Base-by-base conservation (phyloP, 202 grass and related monocot species). In the Eragrostis tef region DNA sequence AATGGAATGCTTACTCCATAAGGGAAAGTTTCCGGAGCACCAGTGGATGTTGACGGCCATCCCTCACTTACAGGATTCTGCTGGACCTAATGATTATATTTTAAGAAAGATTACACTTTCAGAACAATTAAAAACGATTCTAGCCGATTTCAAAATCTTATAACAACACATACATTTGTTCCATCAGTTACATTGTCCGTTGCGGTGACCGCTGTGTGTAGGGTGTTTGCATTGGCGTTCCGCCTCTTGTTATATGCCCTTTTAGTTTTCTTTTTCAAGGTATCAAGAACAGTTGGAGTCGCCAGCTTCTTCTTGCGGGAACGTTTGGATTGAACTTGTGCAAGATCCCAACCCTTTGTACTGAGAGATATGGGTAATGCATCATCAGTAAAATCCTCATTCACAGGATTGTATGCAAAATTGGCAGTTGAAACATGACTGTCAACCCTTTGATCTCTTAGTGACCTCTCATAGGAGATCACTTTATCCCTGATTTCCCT, bases 371-470 rank as follows among this genome's bases (percentile, higher is more conserved):
- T 95, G 51, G 93, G 90, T 75, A 88, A 81, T 7, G 77, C 50
- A 67, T 94, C 89, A 87, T 94, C 92, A 49, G 85, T 91, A 70
- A 94, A 94, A 88, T 94, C 92, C 84, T 94, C 92, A 19, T 94
- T 94, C 75, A 94, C 90, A 76, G 90, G 87, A 76, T 91, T 94
- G 82, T 94, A 94, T 67, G 92, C 87, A 79, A 91, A 94, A 81
- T 84, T 91, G 44, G 92, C 67, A 27, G 92, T 67, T 67, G 77
- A 86, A 77, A 89, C 78, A 74, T 90, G 83, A 24, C 36, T 88
- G 79, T 91, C 89, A 80, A 91, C 87, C 65, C 92, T 85, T 76
- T 94, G 92, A 62, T 94, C 92, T 81, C 92, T 90, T 29, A 92
- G 36, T 31, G 90, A 90, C 69, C 90, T 92, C 61, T 92, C 90